Evolutionary conservation across 768 basidiomycete genomes (phyloP), one percentile per base, ranked within the genome.

Genomic region (Filobasidium floriforme): DNA sequence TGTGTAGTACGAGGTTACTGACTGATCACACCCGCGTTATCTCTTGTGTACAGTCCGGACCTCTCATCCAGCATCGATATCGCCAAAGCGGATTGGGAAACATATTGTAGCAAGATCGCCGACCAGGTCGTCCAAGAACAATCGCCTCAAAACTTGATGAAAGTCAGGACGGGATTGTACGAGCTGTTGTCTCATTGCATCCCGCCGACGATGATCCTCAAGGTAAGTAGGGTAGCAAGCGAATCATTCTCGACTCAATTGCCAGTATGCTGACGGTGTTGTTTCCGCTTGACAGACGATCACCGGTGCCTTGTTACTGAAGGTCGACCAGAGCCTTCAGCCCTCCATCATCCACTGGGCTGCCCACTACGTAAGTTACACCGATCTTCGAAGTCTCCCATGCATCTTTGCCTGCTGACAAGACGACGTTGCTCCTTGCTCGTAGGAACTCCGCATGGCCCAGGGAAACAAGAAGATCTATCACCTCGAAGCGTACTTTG

Each of bases 71-170:
- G 88, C 44, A 79, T 92, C 65, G 83, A 84, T 41, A 91, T 94
- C 65, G 91, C 92, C 15, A 92, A 97, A 79, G 92, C 96, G n/a
- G 96, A 99, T 75, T 99, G 96, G 96, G 96, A 99, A 78, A 89
- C 89, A 12, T 99, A 96, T 76, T 96, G 93, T 71, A 83, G 87
- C 71, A 91, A 92, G 76, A 87, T 97, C 12, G 92, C 89, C 15
- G 91, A 93, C 76, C 80, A 89, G 73, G 92, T 99, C 69, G 81
- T 97, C 19, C 82, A 85, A 68, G 91, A 96, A 72, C 96, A 99
- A 79, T 85, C 87, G 32, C 92, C 96, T 22, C 85, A 87, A 63
- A 85, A 87, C 66, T 86, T 98, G 59, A 88, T 96, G 85, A 90
- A 92, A 78, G 89, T 99, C 19, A 85, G 96, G 66, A 84, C 85